phyloP scores from a whole-genome alignment of 225 moss, liverwort and hornwort species.

The Sphagnum contortum region DNA sequence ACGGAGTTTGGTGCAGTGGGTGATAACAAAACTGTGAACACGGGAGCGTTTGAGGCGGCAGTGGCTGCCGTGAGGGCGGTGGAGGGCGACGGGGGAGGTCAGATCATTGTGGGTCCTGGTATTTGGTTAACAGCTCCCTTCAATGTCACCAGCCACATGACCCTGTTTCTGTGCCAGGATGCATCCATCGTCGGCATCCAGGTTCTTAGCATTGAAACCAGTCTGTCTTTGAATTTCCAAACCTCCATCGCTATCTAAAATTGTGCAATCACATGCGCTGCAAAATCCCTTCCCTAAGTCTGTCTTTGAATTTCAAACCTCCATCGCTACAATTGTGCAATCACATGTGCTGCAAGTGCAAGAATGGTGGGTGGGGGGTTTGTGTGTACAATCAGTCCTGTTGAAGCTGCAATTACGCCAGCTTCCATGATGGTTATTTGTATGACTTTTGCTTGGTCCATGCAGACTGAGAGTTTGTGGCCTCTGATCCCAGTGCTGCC shows the following conservation, averaged over 20 bases:
- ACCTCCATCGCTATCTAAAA: too few species aligned
- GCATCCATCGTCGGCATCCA: conserved; percentile 40
- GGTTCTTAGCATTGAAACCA: conserved; percentile 8
- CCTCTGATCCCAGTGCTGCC: conserved; percentile 46
- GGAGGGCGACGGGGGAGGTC: conserved; percentile 32
- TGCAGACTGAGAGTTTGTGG: conserved; percentile 38
- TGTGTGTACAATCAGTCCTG: too few species aligned
- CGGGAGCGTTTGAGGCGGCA: conserved; percentile 36
- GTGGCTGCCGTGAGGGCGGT: conserved; percentile 21
- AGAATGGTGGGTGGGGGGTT: too few species aligned
- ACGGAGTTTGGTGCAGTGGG: conserved; percentile 55
- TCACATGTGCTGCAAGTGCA: too few species aligned
- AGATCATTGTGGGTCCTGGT: conserved; percentile 42
- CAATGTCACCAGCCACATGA: conserved; percentile 57
- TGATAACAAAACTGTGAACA: conserved; percentile 48
- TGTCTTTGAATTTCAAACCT: too few species aligned
- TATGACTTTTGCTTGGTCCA: neutral
- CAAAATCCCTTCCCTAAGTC: too few species aligned
- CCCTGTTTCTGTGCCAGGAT: conserved; percentile 38
- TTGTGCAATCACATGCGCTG: too few species aligned
- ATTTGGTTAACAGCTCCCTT: conserved; percentile 57
- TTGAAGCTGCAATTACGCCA: too few species aligned
- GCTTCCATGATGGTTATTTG: too few species aligned
- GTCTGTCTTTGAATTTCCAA: neutral
- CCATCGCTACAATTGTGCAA: too few species aligned